A percentile compares a stretch with the other conserved stretches of the same genome.
Evolutionary conservation across 306 rosid genomes (phyloP).

Genomic region (Chamaecrista fasciculata): DNA sequence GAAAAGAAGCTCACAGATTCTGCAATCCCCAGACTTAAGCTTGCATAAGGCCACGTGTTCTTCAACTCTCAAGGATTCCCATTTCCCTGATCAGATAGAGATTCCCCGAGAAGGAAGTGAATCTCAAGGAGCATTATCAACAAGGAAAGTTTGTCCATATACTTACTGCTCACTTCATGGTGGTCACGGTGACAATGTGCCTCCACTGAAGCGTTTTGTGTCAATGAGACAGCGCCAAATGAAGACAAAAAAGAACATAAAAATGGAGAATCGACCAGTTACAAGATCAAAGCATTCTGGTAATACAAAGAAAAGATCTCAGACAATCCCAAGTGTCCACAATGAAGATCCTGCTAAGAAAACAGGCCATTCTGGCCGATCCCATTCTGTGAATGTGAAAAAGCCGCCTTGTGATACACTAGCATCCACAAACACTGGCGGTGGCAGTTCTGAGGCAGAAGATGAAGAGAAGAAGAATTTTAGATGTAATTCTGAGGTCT

Average conservation of each 20-base stretch:
- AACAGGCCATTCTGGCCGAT: slow-evolving; percentile 4
- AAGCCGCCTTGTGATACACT: neutral
- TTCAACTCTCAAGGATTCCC: slow-evolving; percentile 69
- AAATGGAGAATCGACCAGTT: slow-evolving; percentile 33
- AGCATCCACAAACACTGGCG: slow-evolving; percentile 18
- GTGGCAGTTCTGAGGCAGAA: slow-evolving; percentile 7
- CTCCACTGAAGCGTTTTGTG: slow-evolving; percentile 66
- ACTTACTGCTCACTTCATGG: slow-evolving; percentile 90
- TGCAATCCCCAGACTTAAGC: slow-evolving; percentile 41
- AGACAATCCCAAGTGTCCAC: slow-evolving; percentile 25
- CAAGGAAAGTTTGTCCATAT: slow-evolving; percentile 60
- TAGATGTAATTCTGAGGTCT: slow-evolving; percentile 16
- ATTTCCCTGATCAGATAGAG: slow-evolving; percentile 43
- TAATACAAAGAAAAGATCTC: slow-evolving; percentile 44
- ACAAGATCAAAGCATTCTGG: slow-evolving; percentile 36
- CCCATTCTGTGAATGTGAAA: slow-evolving; percentile 22
- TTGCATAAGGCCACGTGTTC: slow-evolving; percentile 72
- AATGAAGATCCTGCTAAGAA: slow-evolving; percentile 26
- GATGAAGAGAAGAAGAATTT: neutral
- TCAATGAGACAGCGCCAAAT: slow-evolving; percentile 62
- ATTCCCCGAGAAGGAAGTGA: slow-evolving; percentile 44
- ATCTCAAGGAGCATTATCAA: slow-evolving; percentile 34
- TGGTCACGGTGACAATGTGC: slow-evolving; percentile 48
- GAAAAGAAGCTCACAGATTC: slow-evolving; percentile 16
- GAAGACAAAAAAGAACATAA: slow-evolving; percentile 49